phyloP scores from a whole-genome alignment of 1,284 basidiomycete genomes.

The Trichosporon sp. region DNA sequence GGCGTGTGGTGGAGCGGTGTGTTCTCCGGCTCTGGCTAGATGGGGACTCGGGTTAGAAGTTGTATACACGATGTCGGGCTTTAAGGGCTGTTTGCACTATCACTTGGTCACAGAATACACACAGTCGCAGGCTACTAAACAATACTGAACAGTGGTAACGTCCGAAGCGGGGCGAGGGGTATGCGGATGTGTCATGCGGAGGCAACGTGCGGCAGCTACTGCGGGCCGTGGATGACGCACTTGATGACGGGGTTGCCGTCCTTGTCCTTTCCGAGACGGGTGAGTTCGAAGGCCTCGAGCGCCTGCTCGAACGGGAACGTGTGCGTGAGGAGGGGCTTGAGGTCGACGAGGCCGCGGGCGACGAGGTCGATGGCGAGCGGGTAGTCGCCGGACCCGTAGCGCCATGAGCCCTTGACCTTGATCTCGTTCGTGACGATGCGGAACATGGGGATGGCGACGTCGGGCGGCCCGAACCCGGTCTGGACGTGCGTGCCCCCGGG shows the following conservation, averaged over 20 bases:
- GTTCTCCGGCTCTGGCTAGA: background rate
- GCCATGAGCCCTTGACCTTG: slow-evolving; percentile 45
- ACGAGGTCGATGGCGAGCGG: slow-evolving; percentile 57
- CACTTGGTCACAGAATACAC: background rate
- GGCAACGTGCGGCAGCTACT: slow-evolving; percentile 18
- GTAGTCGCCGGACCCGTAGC: slow-evolving; percentile 46
- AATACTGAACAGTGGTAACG: background rate
- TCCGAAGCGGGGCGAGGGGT: background rate
- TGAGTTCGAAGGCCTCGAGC: slow-evolving; percentile 56
- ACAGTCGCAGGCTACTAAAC: background rate
- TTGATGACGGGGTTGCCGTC: slow-evolving; percentile 53
- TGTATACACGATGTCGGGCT: background rate
- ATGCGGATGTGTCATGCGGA: background rate
- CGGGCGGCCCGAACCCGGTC: slow-evolving; percentile 45
- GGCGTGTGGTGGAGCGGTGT: slow-evolving; percentile 43
- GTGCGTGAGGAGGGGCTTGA: slow-evolving; percentile 56
- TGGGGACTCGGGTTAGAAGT: background rate
- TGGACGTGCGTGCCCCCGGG: slow-evolving; percentile 49
- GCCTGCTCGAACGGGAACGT: slow-evolving; percentile 59
- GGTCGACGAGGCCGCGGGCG: slow-evolving; percentile 54
- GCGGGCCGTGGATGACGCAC: slow-evolving; percentile 47
- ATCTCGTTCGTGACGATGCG: slow-evolving; percentile 46
- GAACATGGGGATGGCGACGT: slow-evolving; percentile 46
- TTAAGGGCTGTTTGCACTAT: background rate
- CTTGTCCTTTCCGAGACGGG: slow-evolving; percentile 64